These are phyloP conservation scores for Vigna angularis DNA, from an alignment of 306 rosid genomes.

Conservation along the genomic window DNA sequence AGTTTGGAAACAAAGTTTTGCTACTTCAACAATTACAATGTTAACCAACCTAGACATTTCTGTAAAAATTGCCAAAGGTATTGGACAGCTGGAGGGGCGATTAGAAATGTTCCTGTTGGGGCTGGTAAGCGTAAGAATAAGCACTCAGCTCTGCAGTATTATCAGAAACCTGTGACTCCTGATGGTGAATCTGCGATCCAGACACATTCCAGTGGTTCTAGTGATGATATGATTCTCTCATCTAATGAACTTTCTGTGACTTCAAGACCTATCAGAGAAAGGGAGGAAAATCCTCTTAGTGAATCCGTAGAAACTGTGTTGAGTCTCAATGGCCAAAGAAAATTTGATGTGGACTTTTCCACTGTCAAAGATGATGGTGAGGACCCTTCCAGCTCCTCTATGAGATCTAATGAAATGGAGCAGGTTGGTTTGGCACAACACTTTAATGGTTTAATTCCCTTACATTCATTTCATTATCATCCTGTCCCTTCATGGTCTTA, in stretches of 20 bases:
- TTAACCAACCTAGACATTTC: conserved; percentile 72
- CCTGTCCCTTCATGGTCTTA: conserved; percentile 58
- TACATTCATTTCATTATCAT: conserved; percentile 49
- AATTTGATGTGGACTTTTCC: conserved; percentile 42
- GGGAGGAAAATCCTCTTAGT: conserved; percentile 54
- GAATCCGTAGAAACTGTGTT: conserved; percentile 54
- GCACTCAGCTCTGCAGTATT: conserved; percentile 39
- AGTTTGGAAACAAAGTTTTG: conserved; percentile 72
- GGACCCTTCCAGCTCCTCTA: conserved; percentile 49
- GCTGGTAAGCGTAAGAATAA: conserved; percentile 71
- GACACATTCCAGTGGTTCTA: conserved; percentile 33
- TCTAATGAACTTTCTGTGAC: conserved; percentile 34
- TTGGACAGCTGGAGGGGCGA: conserved; percentile 79
- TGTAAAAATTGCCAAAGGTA: conserved; percentile 75
- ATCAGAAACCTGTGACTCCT: conserved; percentile 34
- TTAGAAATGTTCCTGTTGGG: conserved; percentile 70
- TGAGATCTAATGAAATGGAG: conserved; percentile 41
- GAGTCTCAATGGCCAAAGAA: conserved; percentile 50
- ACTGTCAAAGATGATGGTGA: conserved; percentile 42
- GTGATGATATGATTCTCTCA: conserved; percentile 12
- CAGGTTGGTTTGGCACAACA: conserved; percentile 42
- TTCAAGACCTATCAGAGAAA: conserved; percentile 38
- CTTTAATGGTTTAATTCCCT: conserved; percentile 39
- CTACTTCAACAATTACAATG: conserved; percentile 73
- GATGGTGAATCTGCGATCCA: conserved; percentile 41